phyloP scores from a whole-genome alignment of 345 rosid species.

The Lepidium didymum region DNA sequence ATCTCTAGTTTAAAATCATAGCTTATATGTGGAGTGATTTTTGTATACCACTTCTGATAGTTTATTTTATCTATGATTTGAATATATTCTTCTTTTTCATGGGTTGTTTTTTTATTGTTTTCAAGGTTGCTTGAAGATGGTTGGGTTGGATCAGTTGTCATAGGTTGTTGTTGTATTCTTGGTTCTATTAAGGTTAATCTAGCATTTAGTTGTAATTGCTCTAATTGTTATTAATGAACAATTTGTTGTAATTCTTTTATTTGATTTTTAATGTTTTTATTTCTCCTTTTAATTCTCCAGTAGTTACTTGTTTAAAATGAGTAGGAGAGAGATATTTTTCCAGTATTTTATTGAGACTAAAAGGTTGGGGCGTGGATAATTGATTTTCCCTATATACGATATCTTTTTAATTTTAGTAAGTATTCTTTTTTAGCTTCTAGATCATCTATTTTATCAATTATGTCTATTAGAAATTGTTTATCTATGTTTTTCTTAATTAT shows the following conservation, averaged over 20 bases:
- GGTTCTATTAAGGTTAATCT: not conserved
- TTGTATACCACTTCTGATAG: not conserved
- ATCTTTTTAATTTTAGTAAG: no score
- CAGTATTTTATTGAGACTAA: not conserved
- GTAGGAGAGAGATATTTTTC: not conserved
- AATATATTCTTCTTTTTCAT: not conserved
- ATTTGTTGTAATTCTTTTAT: not conserved
- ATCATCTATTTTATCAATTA: no score
- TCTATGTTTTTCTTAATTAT: no score
- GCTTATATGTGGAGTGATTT: not conserved
- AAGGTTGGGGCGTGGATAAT: no score
- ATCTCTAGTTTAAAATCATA: not conserved
- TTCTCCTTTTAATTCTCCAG: not conserved
- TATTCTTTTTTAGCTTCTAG: no score
- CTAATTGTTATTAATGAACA: not conserved
- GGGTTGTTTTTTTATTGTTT: not conserved
- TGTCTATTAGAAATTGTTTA: no score
- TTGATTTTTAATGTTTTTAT: not conserved
- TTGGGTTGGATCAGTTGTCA: not conserved
- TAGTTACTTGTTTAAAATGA: not conserved
- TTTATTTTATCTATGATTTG: not conserved
- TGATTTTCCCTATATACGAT: no score
- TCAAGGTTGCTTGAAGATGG: not conserved
- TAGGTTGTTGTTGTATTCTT: no score
- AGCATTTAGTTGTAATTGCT: not conserved